Evolutionary conservation across 208 protist genomes (phyloP).

Genomic region (Pavlovales sp.): DNA sequence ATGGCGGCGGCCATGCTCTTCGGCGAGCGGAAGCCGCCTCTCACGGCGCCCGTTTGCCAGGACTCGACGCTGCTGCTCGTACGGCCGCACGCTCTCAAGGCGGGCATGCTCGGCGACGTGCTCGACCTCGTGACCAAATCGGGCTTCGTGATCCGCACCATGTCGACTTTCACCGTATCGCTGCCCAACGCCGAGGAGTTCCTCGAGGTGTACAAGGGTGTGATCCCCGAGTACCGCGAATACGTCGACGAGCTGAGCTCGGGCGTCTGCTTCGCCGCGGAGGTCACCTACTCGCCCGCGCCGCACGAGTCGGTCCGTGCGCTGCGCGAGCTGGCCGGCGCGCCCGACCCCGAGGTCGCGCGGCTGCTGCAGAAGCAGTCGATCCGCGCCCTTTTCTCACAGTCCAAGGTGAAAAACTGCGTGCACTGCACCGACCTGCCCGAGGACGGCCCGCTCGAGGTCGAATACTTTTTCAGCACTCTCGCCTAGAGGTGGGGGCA

Average conservation of each 20-base stretch:
- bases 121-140: slow-evolving; percentile 75
- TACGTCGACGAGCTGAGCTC: slow-evolving; percentile 33
- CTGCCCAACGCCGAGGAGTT: slow-evolving; percentile 81
- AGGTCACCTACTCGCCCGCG: slow-evolving; percentile 11
- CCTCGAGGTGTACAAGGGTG: slow-evolving; percentile 91
- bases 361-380: slow-evolving; percentile 4
- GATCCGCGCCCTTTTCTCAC: background rate
- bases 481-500: too few species aligned
- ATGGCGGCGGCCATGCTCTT: background rate
- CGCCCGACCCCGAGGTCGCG: slow-evolving; percentile 56
- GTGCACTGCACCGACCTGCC: slow-evolving; percentile 92
- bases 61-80: slow-evolving; percentile 82
- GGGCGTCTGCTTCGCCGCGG: slow-evolving; percentile 29
- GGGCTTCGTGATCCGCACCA: slow-evolving; percentile 77
- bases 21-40: background rate
- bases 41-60: slow-evolving; percentile 70
- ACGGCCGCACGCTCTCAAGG: slow-evolving; percentile 80
- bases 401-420: slow-evolving; percentile 35
- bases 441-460: slow-evolving; percentile 86
- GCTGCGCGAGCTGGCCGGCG: slow-evolving; percentile 54
- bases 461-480: slow-evolving; percentile 54
- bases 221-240: slow-evolving; percentile 77
- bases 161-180: slow-evolving; percentile 74
- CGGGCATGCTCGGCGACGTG: slow-evolving; percentile 74
- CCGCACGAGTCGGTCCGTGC: slow-evolving; percentile 26